phyloP scores from a whole-genome alignment of 495 filamentous ascomycete species.

The Aspergillus ellipticus region DNA sequence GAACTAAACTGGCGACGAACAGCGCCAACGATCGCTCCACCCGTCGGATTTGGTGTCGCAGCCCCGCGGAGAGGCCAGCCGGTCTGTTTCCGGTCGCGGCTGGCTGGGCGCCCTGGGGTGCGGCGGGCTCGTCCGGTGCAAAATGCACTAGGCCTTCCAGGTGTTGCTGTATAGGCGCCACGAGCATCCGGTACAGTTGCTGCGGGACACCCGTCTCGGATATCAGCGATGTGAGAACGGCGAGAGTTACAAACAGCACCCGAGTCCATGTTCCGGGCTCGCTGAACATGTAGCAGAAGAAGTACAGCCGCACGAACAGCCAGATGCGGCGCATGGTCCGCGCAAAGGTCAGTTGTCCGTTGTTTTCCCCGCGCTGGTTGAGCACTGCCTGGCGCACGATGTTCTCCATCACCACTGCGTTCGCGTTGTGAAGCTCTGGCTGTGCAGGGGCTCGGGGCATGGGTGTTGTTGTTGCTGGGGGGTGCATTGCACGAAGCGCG shows the following conservation, averaged over 20 bases:
- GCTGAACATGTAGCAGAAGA: constrained; percentile 78
- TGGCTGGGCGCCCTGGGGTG: constrained; percentile 6
- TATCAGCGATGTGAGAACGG: constrained; percentile 58
- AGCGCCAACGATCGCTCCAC: constrained; percentile 73
- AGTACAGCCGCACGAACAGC: constrained; percentile 71
- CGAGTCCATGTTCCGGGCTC: constrained; percentile 69
- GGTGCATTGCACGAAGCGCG: constrained; percentile 9
- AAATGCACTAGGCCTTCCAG: constrained; percentile 68
- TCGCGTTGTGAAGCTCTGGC: constrained; percentile 19
- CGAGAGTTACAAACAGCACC: constrained; percentile 57
- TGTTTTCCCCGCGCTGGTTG: constrained; percentile 34
- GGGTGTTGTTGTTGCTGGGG: not conserved
- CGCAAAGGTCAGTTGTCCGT: constrained; percentile 45
- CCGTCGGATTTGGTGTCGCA: constrained; percentile 52
- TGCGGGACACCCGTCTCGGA: constrained; percentile 63
- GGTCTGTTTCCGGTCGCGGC: no score
- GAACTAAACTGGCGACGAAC: constrained; percentile 80
- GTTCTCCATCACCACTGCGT: constrained; percentile 31
- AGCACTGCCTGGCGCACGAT: constrained; percentile 38
- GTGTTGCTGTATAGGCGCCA: constrained; percentile 64
- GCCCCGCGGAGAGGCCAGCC: constrained; percentile 6
- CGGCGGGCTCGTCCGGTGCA: constrained; percentile 23
- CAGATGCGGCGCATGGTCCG: constrained; percentile 61
- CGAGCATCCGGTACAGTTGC: constrained; percentile 50
- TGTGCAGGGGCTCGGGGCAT: not conserved